phyloP scores from a whole-genome alignment of 257 asterid genomes.

The Petunia axillaris region DNA sequence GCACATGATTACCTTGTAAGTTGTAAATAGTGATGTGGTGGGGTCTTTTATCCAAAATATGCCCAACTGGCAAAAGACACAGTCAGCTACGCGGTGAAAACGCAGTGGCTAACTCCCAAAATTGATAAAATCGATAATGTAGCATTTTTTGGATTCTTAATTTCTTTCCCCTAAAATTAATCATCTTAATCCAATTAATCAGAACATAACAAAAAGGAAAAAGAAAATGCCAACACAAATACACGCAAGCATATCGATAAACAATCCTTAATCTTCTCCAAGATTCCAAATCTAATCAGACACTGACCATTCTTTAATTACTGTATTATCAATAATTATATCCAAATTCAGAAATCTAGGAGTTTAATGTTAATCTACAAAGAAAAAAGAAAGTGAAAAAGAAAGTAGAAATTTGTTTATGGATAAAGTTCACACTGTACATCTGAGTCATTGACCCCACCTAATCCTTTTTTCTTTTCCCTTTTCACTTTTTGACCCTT shows the following conservation, averaged over 20 bases:
- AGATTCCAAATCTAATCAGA: not conserved
- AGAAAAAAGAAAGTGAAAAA: not conserved
- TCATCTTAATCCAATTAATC: not conserved
- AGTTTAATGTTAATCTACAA: not conserved
- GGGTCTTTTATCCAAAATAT: constrained; percentile 12
- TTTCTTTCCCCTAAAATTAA: not conserved
- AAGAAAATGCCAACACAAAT: not conserved
- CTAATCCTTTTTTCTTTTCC: constrained; percentile 23
- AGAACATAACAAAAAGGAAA: too few species aligned
- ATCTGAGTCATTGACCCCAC: constrained; percentile 45
- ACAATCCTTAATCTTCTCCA: not conserved
- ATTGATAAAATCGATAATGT: not conserved
- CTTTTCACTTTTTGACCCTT: constrained; percentile 17
- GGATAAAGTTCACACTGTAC: constrained; percentile 44
- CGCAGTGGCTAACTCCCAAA: constrained; percentile 2
- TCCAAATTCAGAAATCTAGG: constrained; percentile 3
- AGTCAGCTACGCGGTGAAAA: constrained; percentile 30
- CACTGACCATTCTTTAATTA: not conserved
- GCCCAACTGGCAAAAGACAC: not conserved
- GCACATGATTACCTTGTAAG: not conserved
- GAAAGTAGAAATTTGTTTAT: constrained; percentile 25
- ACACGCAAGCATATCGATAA: constrained; percentile 3
- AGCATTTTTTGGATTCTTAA: not conserved
- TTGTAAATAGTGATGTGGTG: not conserved
- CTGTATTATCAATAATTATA: not conserved